Conservation (phyloP, 2,329 filamentous ascomycete species). For the Colletotrichum sp. region DNA sequence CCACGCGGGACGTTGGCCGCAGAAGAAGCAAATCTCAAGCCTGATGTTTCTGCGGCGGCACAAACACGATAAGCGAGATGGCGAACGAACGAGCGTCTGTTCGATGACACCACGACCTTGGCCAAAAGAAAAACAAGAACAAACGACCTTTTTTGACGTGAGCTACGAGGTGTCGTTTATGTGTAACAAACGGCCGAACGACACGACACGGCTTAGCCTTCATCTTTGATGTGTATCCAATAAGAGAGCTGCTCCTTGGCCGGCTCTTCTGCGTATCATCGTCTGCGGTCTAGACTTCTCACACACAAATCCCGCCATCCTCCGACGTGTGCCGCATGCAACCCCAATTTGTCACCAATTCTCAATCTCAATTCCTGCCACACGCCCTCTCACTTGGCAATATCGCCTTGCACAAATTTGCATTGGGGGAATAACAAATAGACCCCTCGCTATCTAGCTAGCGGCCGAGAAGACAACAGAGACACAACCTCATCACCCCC, state of each 20-base stretch:
- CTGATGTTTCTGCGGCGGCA: neutral
- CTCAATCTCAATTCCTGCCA: neutral
- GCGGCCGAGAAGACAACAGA: neutral
- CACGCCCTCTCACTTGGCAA: neutral
- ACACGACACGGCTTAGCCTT: neutral
- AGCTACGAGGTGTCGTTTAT: neutral
- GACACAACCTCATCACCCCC: neutral
- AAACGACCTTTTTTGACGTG: neutral
- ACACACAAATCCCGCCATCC: neutral
- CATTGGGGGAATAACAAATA: neutral
- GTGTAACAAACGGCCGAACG: neutral
- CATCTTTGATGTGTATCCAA: neutral
- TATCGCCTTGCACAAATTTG: neutral
- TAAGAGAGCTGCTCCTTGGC: neutral
- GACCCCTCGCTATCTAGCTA: neutral
- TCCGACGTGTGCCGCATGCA: neutral
- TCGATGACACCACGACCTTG: constrained; percentile 4
- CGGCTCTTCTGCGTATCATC: neutral
- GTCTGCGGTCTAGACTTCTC: neutral
- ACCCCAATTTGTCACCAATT: neutral
- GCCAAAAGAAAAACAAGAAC: neutral
- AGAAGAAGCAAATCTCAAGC: constrained; percentile 5
- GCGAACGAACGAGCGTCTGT: neutral
- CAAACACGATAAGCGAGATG: neutral
- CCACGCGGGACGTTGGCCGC: neutral